Conservation (phyloP, 257 asterid genomes). For the Linderniella brevidens region DNA sequence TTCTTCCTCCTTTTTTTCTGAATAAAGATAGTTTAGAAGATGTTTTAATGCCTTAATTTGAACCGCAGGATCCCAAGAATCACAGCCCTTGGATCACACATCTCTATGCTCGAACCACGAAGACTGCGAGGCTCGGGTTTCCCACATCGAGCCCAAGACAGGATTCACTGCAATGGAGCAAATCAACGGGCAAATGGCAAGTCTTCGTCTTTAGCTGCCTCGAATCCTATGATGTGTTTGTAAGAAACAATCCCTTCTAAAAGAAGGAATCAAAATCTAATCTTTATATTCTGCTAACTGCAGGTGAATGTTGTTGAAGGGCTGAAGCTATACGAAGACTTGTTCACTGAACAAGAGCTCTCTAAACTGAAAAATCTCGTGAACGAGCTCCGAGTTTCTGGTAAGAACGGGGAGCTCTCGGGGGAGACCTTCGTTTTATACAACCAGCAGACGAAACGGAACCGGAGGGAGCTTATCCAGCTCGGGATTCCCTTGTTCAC, state of each 20-base stretch:
- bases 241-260: too few species aligned
- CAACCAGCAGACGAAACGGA: too few species aligned
- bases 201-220: slow-evolving; percentile 12
- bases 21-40: too few species aligned
- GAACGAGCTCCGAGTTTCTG: slow-evolving; percentile 80
- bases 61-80: slow-evolving; percentile 68
- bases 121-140: slow-evolving; percentile 59
- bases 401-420: slow-evolving; percentile 95
- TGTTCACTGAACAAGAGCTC: slow-evolving; percentile 62
- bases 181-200: slow-evolving; percentile 81
- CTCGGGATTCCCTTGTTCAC: too few species aligned
- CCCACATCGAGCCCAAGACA: slow-evolving; percentile 64
- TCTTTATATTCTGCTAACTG: background rate
- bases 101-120: slow-evolving; percentile 72
- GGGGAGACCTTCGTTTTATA: slow-evolving; percentile 42
- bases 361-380: slow-evolving; percentile 69
- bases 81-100: slow-evolving; percentile 38
- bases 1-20: too few species aligned
- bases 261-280: background rate
- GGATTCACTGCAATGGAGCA: slow-evolving; percentile 84
- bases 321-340: slow-evolving; percentile 70
- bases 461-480: too few species aligned
- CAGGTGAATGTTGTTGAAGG: slow-evolving; percentile 97
- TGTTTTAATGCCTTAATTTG: too few species aligned
- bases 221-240: too few species aligned